Evolutionary conservation across 1,284 basidiomycete genomes (phyloP).

Genomic region (Garcileccinum viscosum): DNA sequence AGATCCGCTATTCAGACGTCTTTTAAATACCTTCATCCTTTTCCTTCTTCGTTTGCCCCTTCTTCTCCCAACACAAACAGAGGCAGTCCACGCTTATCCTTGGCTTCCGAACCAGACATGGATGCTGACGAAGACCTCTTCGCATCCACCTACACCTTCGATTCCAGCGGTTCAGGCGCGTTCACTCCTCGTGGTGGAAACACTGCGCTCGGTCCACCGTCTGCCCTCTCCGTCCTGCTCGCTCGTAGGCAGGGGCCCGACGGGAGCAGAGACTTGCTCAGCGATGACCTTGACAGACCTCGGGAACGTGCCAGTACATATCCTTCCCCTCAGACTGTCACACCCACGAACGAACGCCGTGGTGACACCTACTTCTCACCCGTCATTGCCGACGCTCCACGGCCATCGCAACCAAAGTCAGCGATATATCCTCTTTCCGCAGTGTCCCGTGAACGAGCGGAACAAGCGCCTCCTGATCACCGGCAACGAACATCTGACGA

Average conservation of each 20-base stretch:
- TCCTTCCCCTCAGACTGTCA: conserved; percentile 22
- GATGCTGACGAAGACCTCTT: conserved; percentile 37
- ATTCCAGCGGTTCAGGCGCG: conserved; percentile 30
- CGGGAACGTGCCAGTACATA: conserved; percentile 2
- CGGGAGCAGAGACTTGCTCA: background rate
- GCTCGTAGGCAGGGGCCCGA: conserved; percentile 33
- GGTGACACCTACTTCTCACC: conserved; percentile 13
- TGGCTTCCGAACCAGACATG: conserved; percentile 35
- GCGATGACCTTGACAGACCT: background rate
- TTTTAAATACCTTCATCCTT: conserved; percentile 23
- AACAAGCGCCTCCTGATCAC: conserved; percentile 1
- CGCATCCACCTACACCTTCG: conserved; percentile 42
- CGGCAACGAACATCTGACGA: conserved; percentile 19
- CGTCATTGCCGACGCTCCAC: background rate
- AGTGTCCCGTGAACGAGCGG: background rate
- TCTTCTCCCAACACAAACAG: conserved; percentile 32
- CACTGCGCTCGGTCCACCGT: conserved; percentile 40
- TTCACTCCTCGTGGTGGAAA: conserved; percentile 26
- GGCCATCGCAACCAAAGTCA: background rate
- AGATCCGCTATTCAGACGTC: conserved; percentile 21
- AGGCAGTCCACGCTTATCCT: conserved; percentile 33
- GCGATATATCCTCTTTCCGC: background rate
- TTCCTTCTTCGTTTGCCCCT: conserved; percentile 35
- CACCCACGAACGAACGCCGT: conserved; percentile 30
- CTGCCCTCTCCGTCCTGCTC: conserved; percentile 49